Conservation (phyloP, 1,284 basidiomycete species). For the Boletus sp. region DNA sequence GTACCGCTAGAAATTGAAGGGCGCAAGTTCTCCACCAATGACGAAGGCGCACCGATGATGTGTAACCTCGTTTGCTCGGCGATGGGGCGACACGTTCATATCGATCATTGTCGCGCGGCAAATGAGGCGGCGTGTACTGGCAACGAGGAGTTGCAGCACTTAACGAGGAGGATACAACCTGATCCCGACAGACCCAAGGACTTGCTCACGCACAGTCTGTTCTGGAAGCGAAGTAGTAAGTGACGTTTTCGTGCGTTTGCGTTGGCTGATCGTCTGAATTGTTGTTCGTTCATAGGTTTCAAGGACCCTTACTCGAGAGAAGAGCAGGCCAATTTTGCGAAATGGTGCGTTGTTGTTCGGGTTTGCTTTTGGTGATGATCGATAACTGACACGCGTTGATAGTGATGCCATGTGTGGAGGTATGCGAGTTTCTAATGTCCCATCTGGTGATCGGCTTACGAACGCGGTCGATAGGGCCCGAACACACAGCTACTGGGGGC, state of each 20-base stretch:
- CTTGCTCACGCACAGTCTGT: slow-evolving; percentile 50
- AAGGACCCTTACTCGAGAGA: slow-evolving; percentile 57
- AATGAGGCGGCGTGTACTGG: slow-evolving; percentile 37
- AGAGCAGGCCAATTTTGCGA: slow-evolving; percentile 49
- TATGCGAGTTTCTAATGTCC: neutral
- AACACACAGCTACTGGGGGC: slow-evolving; percentile 42
- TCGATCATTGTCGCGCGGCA: slow-evolving; percentile 51
- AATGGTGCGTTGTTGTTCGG: slow-evolving; percentile 39
- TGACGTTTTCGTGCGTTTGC: too few species aligned
- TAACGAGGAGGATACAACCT: slow-evolving; percentile 41
- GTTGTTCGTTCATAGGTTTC: slow-evolving; percentile 17
- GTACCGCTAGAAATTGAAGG: neutral
- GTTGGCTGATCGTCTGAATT: neutral
- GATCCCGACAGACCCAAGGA: slow-evolving; percentile 48
- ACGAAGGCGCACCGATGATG: slow-evolving; percentile 57
- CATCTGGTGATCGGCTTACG: neutral
- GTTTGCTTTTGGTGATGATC: neutral
- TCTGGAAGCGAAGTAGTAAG: slow-evolving; percentile 53
- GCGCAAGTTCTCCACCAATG: neutral
- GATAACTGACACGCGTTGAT: neutral
- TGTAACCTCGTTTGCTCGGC: slow-evolving; percentile 54
- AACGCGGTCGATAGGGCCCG: slow-evolving; percentile 33
- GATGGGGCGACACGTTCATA: slow-evolving; percentile 52
- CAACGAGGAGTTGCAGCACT: slow-evolving; percentile 44
- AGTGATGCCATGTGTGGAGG: slow-evolving; percentile 53